Evolutionary conservation across 2,329 filamentous ascomycete genomes (phyloP), one percentile per base, ranked within the genome.

Genomic region (Aureobasidium sp.): DNA sequence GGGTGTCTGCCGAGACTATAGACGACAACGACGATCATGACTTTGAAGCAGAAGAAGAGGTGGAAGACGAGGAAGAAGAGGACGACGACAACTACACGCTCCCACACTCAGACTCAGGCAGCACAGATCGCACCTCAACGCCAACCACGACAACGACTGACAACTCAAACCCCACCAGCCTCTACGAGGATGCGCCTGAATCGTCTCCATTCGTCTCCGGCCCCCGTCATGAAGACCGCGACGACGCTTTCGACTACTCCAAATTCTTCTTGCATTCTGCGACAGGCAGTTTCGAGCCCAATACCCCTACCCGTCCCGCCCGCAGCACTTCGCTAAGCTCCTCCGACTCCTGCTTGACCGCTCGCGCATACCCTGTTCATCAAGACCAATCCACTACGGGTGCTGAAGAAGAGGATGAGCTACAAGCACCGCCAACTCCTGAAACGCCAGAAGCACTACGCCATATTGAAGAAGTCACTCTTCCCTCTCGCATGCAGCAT

Each of bases 221-320:
- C n/a, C 41, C 56, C 29, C 50, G 91, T 0, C 93, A 97, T 70
- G 93, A 97, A 76, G 91, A 97, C 73, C 88, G 93, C 23, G 87
- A 92, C 67, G 93, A 97, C 73, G 92, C 92, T 1, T 97, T 97
- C 70, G 93, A 97, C 73, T 97, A 97, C 66, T 90, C 96, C 73
- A 87, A 96, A 71, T 97, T 97, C 76, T 96, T 96, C 73, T 80
- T 97, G 15, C 91, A 97, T 73, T 96, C 90, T 67, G 91, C 91
- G 12, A 87, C 97, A 82, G 91, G 91, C 6, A 91, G 83, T 2
- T 87, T 91, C 70, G 86, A 82, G 67, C 78, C 56, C 32, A 59
- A 59, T 12, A 50, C 44, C 3, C 56, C 44, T 4, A 50, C 56
- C 3, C 42, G 44, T 6, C 56, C 37, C 9, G 1, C 36, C 7